Conservation (phyloP, 2,329 filamentous ascomycete genomes). For the Talaromyces rugulosus region DNA sequence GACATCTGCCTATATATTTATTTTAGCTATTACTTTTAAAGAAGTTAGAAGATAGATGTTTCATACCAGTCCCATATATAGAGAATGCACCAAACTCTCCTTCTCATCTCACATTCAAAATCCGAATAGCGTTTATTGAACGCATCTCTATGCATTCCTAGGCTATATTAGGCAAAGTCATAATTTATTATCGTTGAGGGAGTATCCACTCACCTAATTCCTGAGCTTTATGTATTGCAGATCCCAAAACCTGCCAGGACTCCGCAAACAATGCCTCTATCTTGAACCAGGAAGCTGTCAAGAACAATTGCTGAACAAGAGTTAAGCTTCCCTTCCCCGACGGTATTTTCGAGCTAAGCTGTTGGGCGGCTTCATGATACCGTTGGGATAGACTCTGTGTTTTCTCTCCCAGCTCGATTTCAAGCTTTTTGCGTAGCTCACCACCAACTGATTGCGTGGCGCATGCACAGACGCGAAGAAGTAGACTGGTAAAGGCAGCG, state of each 20-base stretch:
- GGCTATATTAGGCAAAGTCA: not conserved
- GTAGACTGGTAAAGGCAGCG: slow-evolving; percentile 45
- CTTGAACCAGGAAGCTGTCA: slow-evolving; percentile 46
- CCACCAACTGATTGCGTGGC: slow-evolving; percentile 41
- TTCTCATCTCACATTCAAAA: slow-evolving; percentile 46
- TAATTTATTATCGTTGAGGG: not conserved
- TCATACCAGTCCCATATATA: slow-evolving; percentile 48
- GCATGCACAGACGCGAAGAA: slow-evolving; percentile 45
- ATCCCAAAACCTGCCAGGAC: slow-evolving; percentile 45
- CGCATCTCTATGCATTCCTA: slow-evolving; percentile 34
- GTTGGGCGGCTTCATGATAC: slow-evolving; percentile 41
- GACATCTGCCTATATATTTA: slow-evolving; percentile 38
- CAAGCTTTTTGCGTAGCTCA: slow-evolving; percentile 37
- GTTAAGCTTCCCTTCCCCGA: slow-evolving; percentile 42
- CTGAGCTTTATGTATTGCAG: slow-evolving; percentile 45
- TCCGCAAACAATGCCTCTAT: slow-evolving; percentile 45
- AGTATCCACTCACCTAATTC: slow-evolving; percentile 38
- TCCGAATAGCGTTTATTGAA: slow-evolving; percentile 35
- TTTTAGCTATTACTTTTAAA: not conserved
- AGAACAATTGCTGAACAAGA: slow-evolving; percentile 49
- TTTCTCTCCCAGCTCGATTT: slow-evolving; percentile 42
- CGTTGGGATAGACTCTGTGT: slow-evolving; percentile 36
- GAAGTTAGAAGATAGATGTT: slow-evolving; percentile 6
- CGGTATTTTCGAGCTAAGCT: slow-evolving; percentile 39
- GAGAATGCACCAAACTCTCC: slow-evolving; percentile 44